Evolutionary conservation across 768 basidiomycete species (phyloP).

Genomic region (Hypholoma fasciculare): DNA sequence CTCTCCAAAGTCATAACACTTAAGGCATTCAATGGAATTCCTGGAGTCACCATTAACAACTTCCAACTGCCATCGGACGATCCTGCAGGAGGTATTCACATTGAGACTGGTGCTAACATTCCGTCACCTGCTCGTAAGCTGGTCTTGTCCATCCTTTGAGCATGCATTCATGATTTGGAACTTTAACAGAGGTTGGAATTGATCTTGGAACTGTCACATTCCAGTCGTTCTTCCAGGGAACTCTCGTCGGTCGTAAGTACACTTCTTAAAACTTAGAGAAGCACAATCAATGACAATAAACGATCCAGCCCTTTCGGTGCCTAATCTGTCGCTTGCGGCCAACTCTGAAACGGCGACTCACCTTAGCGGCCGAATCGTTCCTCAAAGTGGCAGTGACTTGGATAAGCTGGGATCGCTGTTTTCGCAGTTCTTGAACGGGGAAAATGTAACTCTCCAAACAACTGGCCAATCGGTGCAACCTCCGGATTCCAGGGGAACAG

Average conservation of each 20-base stretch:
- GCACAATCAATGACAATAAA: not conserved
- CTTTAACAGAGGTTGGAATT: constrained; percentile 59
- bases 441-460: constrained; percentile 62
- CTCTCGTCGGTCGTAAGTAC: constrained; percentile 59
- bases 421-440: constrained; percentile 61
- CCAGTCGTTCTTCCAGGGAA: constrained; percentile 57
- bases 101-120: constrained; percentile 66
- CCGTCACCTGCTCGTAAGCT: constrained; percentile 66
- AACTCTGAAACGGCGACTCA: constrained; percentile 47
- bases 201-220: constrained; percentile 67
- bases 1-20: constrained; percentile 61
- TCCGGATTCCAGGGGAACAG: constrained; percentile 45
- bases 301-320: constrained; percentile 49
- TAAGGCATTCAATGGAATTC: constrained; percentile 71
- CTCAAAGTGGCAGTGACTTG: constrained; percentile 56
- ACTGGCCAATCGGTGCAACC: constrained; percentile 64
- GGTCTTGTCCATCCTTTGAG: not conserved
- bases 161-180: constrained; percentile 14
- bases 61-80: constrained; percentile 71
- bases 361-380: constrained; percentile 63
- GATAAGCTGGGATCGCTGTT: constrained; percentile 61
- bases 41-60: constrained; percentile 70
- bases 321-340: constrained; percentile 50
- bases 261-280: not conserved
- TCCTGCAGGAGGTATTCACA: constrained; percentile 66